Percentiles rank a stretch among this genome's conserved stretches.
Conservation (phyloP, 768 basidiomycete genomes). For the Cystobasidium tubakii region DNA sequence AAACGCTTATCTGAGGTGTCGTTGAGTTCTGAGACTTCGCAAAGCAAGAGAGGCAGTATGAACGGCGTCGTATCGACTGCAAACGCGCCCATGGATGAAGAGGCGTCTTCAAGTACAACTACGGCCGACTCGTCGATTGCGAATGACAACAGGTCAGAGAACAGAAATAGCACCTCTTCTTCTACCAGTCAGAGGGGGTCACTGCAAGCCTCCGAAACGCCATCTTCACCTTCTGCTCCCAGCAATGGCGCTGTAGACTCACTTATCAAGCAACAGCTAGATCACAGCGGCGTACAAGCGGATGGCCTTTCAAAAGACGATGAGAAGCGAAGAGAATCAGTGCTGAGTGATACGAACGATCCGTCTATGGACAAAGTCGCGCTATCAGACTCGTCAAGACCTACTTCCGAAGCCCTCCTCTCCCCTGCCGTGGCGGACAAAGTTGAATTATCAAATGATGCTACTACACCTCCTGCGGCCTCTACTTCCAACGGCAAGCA, state of each 20-base stretch:
- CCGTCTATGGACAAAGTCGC: neutral
- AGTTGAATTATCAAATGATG: neutral
- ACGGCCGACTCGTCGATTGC: too few relatives aligned
- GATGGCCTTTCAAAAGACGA: neutral
- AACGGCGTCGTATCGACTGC: neutral
- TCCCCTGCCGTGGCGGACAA: too few relatives aligned
- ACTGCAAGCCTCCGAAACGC: neutral
- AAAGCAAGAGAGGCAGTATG: neutral
- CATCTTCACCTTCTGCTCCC: neutral
- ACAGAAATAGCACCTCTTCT: neutral
- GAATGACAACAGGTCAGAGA: neutral
- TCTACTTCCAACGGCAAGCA: neutral
- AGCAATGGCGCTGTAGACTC: neutral
- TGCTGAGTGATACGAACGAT: too few relatives aligned
- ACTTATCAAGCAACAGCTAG: neutral
- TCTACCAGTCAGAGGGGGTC: neutral
- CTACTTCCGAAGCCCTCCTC: neutral
- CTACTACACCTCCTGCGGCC: neutral
- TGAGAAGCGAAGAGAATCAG: neutral
- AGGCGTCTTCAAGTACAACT: too few relatives aligned
- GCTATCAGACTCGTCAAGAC: neutral
- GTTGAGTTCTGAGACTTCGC: neutral
- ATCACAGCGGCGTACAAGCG: neutral
- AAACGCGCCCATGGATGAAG: neutral
- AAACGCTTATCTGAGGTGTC: neutral